These are phyloP conservation scores for Mercurialis annua DNA, from an alignment of 345 rosid genomes.

Conservation along the genomic window DNA sequence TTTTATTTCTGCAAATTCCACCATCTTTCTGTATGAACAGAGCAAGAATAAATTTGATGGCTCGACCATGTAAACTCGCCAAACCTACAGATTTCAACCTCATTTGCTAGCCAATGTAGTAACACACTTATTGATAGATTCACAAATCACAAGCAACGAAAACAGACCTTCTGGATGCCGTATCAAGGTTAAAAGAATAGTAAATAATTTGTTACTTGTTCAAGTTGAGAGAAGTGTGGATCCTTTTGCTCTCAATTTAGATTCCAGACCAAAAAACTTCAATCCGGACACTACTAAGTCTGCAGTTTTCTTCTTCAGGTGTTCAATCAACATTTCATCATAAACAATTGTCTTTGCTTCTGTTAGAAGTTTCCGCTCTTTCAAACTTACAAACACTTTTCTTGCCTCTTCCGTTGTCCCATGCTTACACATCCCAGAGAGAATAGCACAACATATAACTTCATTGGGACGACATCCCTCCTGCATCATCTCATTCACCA, in stretches of 20 bases:
- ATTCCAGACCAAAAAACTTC: slow-evolving; percentile 86
- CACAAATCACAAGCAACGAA: no score
- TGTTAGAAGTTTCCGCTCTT: slow-evolving; percentile 43
- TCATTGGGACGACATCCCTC: slow-evolving; percentile 57
- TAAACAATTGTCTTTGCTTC: slow-evolving; percentile 71
- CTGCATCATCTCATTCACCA: slow-evolving; percentile 68
- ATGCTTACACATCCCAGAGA: slow-evolving; percentile 73
- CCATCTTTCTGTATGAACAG: not conserved
- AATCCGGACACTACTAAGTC: slow-evolving; percentile 67
- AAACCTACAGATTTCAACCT: no score
- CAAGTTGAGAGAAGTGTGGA: slow-evolving; percentile 42
- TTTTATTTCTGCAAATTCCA: not conserved
- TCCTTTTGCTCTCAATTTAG: slow-evolving; percentile 74
- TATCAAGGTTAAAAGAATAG: not conserved
- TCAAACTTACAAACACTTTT: slow-evolving; percentile 57
- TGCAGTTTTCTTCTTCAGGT: slow-evolving; percentile 81
- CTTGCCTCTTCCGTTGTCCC: slow-evolving; percentile 77
- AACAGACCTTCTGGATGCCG: no score
- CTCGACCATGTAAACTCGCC: no score
- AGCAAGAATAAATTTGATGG: not conserved
- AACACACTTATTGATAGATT: no score
- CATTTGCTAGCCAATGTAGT: no score
- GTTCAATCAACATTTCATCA: slow-evolving; percentile 73
- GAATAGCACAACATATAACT: slow-evolving; percentile 57
- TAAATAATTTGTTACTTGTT: slow-evolving; percentile 2